These are phyloP conservation scores for Ambrosia artemisiifolia DNA, from an alignment of 129 eudicot genomes.

Conservation along the genomic window DNA sequence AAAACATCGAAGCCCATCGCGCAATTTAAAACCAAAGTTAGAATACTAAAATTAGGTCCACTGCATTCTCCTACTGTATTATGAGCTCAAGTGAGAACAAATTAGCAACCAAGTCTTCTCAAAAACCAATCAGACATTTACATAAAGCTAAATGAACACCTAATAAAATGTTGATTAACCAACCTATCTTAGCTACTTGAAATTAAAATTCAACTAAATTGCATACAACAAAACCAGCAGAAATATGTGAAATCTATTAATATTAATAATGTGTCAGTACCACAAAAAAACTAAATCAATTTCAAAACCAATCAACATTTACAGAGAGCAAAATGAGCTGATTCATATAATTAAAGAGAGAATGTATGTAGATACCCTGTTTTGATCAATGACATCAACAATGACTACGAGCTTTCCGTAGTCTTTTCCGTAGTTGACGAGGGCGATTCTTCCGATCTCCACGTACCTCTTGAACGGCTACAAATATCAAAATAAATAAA, in stretches of 20 bases:
- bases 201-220: not conserved
- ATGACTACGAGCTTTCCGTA: constrained; percentile 85
- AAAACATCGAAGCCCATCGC: too few relatives aligned
- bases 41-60: not conserved
- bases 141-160: not conserved
- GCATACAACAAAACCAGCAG: not conserved
- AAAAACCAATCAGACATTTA: not conserved
- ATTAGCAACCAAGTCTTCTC: not conserved
- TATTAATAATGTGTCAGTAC: too few relatives aligned
- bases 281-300: too few relatives aligned
- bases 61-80: not conserved
- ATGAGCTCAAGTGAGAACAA: not conserved
- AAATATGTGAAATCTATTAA: too few relatives aligned
- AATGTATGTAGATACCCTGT: constrained; percentile 40
- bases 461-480: constrained; percentile 94
- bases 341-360: not conserved
- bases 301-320: too few relatives aligned
- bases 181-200: not conserved
- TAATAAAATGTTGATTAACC: not conserved
- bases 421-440: constrained; percentile 75
- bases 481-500: constrained; percentile 7
- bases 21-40: too few relatives aligned
- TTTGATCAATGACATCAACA: constrained; percentile 81
- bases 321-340: not conserved
- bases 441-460: constrained; percentile 84